Percentiles rank a stretch among this genome's conserved stretches.
Evolutionary conservation across 108 stramenopile genomes (phyloP).

Genomic region (Skeletonema tropicum): DNA sequence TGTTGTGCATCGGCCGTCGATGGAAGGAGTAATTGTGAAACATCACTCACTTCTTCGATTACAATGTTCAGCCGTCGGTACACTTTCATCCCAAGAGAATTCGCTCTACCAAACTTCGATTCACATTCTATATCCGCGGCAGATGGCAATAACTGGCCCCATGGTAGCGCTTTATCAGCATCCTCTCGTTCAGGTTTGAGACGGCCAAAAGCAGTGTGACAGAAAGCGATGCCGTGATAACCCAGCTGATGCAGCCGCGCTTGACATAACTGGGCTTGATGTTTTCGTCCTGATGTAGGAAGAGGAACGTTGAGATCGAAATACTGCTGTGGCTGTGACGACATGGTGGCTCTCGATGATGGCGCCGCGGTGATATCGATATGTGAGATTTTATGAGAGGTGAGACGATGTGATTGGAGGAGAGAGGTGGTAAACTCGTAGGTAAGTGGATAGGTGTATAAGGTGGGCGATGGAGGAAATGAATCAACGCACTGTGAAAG

Average conservation of each 20-base stretch:
- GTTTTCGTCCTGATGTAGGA: slow-evolving; percentile 12
- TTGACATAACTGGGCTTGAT: slow-evolving; percentile 32
- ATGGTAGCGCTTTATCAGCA: slow-evolving; percentile 55
- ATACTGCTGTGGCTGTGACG: not conserved
- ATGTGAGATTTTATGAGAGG: no score
- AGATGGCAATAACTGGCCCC: slow-evolving; percentile 30
- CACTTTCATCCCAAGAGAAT: slow-evolving; percentile 27
- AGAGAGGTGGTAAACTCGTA: no score
- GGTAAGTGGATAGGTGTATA: no score
- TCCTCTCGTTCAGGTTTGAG: slow-evolving; percentile 54
- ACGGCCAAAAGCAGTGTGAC: slow-evolving; percentile 68
- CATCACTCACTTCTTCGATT: slow-evolving; percentile 73
- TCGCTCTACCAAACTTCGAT: slow-evolving; percentile 24
- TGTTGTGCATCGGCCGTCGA: slow-evolving; percentile 10
- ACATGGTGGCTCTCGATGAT: not conserved
- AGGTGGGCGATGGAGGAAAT: no score
- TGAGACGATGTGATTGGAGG: no score
- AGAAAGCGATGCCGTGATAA: slow-evolving; percentile 60
- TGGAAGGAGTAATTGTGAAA: slow-evolving; percentile 45
- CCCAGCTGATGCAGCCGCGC: slow-evolving; percentile 48
- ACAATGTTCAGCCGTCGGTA: slow-evolving; percentile 67
- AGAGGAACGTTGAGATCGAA: slow-evolving; percentile 26
- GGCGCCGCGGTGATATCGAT: no score
- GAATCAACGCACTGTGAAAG: no score
- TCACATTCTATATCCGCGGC: not conserved